These are phyloP conservation scores for Homolaphlyctis polyrhiza DNA, from an alignment of 371 early-diverging fungal species.

Conservation along the genomic window DNA sequence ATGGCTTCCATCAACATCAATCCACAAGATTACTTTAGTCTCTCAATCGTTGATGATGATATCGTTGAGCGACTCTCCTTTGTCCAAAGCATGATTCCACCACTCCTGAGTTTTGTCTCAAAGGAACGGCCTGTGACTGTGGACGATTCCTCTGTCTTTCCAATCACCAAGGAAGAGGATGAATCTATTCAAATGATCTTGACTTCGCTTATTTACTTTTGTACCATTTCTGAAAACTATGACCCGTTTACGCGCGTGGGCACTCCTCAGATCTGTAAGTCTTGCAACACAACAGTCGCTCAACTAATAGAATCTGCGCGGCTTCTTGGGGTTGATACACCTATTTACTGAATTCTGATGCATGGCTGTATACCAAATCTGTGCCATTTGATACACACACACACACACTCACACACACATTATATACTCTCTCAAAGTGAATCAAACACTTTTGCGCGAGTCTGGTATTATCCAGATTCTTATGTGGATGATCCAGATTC, in stretches of 20 bases:
- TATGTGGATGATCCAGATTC: slow-evolving; percentile 37
- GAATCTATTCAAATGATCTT: not conserved
- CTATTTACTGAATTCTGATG: too few relatives aligned
- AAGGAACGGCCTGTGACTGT: not conserved
- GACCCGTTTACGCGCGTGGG: slow-evolving; percentile 42
- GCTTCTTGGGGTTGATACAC: too few relatives aligned
- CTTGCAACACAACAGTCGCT: too few relatives aligned
- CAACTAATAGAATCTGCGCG: too few relatives aligned
- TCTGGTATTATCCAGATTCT: slow-evolving; percentile 42
- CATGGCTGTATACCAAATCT: too few relatives aligned
- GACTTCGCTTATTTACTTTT: slow-evolving; percentile 42
- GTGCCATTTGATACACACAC: too few relatives aligned
- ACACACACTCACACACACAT: too few relatives aligned
- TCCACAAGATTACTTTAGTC: slow-evolving; percentile 33
- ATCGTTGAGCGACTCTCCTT: not conserved
- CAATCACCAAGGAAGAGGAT: not conserved
- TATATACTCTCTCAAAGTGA: slow-evolving; percentile 11
- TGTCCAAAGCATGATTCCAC: not conserved
- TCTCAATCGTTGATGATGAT: slow-evolving; percentile 12
- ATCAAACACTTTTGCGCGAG: slow-evolving; percentile 49
- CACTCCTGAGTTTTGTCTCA: not conserved
- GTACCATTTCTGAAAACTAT: slow-evolving; percentile 38
- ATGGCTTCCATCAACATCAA: not conserved
- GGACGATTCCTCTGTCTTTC: not conserved
- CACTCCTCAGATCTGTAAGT: slow-evolving; percentile 37